Evolutionary conservation across 2,329 filamentous ascomycete species (phyloP).

Genomic region (Cadophora gregata): DNA sequence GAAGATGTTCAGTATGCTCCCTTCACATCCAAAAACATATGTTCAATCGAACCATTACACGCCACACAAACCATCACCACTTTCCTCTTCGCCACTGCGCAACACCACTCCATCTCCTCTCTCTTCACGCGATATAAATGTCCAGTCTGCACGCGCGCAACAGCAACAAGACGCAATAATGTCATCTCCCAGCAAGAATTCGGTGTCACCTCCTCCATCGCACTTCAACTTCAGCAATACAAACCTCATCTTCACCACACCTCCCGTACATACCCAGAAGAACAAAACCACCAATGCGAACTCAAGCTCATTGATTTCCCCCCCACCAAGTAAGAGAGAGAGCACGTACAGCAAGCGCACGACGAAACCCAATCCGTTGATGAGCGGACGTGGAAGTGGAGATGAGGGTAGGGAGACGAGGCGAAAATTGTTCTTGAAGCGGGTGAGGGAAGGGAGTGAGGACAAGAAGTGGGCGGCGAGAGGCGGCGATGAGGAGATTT

Average conservation of each 20-base stretch:
- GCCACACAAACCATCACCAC: conserved; percentile 60
- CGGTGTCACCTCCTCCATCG: conserved; percentile 8
- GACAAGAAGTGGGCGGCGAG: conserved; percentile 62
- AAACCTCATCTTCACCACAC: conserved; percentile 8
- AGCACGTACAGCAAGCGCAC: conserved; percentile 49
- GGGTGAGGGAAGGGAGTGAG: conserved; percentile 64
- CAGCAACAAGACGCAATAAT: conserved; percentile 40
- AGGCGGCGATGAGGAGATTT: conserved; percentile 62
- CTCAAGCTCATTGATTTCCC: conserved; percentile 14
- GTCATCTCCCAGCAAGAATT: conserved; percentile 33
- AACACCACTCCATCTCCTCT: conserved; percentile 54
- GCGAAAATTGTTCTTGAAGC: conserved; percentile 72
- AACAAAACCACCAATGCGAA: conserved; percentile 5
- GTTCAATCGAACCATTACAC: conserved; percentile 32
- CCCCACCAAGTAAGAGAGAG: conserved; percentile 28
- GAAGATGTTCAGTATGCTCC: conserved; percentile 41
- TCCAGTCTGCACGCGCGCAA: conserved; percentile 44
- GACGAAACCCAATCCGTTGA: conserved; percentile 66
- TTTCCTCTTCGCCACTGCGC: conserved; percentile 64
- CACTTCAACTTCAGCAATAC: not conserved
- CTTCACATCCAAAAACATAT: conserved; percentile 26
- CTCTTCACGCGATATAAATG: conserved; percentile 52
- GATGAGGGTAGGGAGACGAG: conserved; percentile 66
- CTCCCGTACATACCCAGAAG: conserved; percentile 9
- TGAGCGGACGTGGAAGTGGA: conserved; percentile 54